Conservation (phyloP, 2,329 filamentous ascomycete species). For the Domatiomyces catenatus region DNA sequence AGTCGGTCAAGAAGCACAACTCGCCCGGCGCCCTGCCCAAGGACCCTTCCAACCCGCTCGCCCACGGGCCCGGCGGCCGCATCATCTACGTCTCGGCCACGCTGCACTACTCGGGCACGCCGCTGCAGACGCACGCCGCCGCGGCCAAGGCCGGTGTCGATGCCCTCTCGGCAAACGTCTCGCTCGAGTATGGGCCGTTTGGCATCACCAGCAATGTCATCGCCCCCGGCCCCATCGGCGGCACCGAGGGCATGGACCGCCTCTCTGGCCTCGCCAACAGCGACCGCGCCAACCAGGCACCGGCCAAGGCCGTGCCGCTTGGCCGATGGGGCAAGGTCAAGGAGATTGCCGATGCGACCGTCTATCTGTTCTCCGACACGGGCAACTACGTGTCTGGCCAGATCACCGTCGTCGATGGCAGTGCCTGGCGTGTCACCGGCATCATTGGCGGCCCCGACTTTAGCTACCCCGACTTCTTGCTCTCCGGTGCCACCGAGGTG, state of each 20-base stretch:
- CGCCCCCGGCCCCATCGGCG: conserved; percentile 69
- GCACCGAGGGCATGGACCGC: conserved; percentile 66
- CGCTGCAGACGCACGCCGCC: conserved; percentile 75
- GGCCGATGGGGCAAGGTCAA: conserved; percentile 65
- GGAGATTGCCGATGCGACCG: conserved; percentile 83
- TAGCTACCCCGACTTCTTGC: conserved; percentile 44
- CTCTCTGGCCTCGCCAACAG: conserved; percentile 40
- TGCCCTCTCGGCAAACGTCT: conserved; percentile 60
- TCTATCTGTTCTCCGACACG: conserved; percentile 74
- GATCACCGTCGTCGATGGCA: conserved; percentile 51
- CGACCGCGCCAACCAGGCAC: conserved; percentile 23
- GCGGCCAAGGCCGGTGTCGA: conserved; percentile 88
- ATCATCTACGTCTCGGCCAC: conserved; percentile 84
- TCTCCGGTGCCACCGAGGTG: conserved; percentile 35
- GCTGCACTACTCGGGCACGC: conserved; percentile 76
- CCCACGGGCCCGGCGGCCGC: conserved; percentile 53
- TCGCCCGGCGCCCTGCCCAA: conserved; percentile 41
- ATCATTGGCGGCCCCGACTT: conserved; percentile 17
- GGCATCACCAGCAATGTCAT: conserved; percentile 82
- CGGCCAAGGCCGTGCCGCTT: conserved; percentile 45
- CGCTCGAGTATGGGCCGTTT: conserved; percentile 77
- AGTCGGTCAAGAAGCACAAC: conserved; percentile 51
- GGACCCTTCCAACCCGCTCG: conserved; percentile 4
- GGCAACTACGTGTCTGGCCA: conserved; percentile 78
- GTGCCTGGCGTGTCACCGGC: conserved; percentile 30